phyloP scores from a whole-genome alignment of 768 basidiomycete genomes.

The Hysterangium stoloniferum region DNA sequence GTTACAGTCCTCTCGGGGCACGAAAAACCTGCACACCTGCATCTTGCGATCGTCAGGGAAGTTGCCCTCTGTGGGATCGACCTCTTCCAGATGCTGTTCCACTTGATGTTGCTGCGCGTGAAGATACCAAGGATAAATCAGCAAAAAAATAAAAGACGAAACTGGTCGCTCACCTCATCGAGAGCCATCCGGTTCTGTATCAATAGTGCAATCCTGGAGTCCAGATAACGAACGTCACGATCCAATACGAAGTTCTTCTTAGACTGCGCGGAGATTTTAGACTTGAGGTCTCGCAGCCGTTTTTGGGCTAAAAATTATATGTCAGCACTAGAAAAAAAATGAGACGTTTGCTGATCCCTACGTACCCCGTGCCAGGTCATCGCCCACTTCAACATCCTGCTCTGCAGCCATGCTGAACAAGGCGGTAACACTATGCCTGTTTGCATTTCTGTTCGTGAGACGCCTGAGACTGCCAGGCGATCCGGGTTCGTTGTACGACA shows the following conservation, averaged over 20 bases:
- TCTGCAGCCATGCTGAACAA: constrained; percentile 98
- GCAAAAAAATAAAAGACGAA: not conserved
- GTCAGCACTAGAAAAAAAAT: not conserved
- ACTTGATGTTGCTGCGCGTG: constrained; percentile 91
- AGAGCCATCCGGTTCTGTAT: constrained; percentile 98
- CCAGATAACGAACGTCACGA: constrained; percentile 96
- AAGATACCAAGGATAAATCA: constrained; percentile 13
- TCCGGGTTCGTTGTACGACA: constrained; percentile 40
- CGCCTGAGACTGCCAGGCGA: constrained; percentile 65
- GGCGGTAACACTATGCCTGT: constrained; percentile 92
- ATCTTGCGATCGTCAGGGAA: constrained; percentile 92
- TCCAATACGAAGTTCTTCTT: constrained; percentile 99
- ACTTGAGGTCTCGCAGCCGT: constrained; percentile 90
- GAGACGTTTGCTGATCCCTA: no score
- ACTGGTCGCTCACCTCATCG: constrained; percentile 62
- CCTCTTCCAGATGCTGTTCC: constrained; percentile 90
- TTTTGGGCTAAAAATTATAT: constrained; percentile 70
- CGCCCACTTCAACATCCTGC: constrained; percentile 96
- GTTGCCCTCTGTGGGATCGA: constrained; percentile 85
- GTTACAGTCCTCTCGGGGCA: not conserved
- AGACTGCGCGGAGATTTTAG: constrained; percentile 94
- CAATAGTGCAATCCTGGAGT: constrained; percentile 92
- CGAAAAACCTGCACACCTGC: constrained; percentile 20
- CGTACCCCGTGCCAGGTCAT: constrained; percentile 89
- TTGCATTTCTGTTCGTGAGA: constrained; percentile 87